Base-by-base conservation (phyloP, 2,329 filamentous ascomycete species). In the Sporothrix pseudoabietina region DNA sequence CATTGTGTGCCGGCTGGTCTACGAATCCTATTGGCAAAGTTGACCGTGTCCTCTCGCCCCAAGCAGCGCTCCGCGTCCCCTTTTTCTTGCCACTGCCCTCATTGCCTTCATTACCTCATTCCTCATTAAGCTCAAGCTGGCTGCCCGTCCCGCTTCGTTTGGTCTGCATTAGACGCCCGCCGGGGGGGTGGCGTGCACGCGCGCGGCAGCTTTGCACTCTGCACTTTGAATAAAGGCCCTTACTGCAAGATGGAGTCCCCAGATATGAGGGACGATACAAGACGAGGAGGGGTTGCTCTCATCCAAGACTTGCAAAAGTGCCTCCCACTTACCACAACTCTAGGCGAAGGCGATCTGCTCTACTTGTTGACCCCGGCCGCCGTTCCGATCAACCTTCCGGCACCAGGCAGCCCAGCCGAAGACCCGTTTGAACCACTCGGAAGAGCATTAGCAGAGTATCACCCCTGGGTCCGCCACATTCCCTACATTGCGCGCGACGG, bases 391-490 rank as follows among this genome's bases (percentile, higher is more conserved):
- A 83, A 81, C 76, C 81, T 76, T 77, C 82, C 61, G 78, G 81
- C 61, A 82, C 84, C 74, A 16, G 81, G 80, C 61, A 84, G 82
- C 77, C 75, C 63, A n/a, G 52, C 76, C 4, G 75, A 72, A 59
- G 92, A 94, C 78, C 92, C 92, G 0, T 94, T 94, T 78, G 91
- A 94, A 80, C 85, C 87, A 16, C 83, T 94, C 22, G 92, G 92
- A 26, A 85, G 86, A 75, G 87, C 88, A 61, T 80, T 94, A 68
- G 87, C 88, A 68, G 83, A 81, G 68, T 84, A 87, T 76, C 89
- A 92, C 78, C 82, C 85, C 2, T 85, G 85, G 79, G 84, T 94
- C 75, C 88, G 90, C 26, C 92, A 94, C 79, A 88, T 93, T 59
- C 91, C 92, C 6, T 94, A 93, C 78, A 88, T 89, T 5, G 87